Conservation (phyloP, 1,284 basidiomycete genomes). For the Ustilago nuda region DNA sequence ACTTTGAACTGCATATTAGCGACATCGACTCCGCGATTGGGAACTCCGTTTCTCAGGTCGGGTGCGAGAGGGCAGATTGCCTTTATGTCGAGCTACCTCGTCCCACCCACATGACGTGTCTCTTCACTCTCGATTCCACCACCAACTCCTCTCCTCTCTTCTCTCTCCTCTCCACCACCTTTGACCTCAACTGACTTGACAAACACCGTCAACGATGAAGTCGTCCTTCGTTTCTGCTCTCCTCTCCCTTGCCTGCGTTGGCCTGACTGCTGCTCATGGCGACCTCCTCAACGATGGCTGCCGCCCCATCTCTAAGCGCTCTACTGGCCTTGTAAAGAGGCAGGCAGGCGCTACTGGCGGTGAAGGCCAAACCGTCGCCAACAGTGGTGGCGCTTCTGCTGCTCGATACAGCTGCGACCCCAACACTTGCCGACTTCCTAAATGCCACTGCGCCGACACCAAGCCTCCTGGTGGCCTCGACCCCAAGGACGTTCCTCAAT, state of each 20-base stretch:
- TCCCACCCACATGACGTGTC: no score
- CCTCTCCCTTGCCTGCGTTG: conserved; percentile 30
- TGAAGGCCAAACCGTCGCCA: conserved; percentile 45
- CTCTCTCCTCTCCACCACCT: neutral
- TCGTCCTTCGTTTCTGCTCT: conserved; percentile 23
- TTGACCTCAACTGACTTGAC: neutral
- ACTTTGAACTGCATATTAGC: neutral
- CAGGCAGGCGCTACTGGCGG: conserved; percentile 38
- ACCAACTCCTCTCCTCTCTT: neutral
- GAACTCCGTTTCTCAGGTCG: no score
- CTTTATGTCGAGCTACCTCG: no score
- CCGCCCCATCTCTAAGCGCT: conserved; percentile 40
- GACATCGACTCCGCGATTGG: neutral
- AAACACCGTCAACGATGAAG: conserved; percentile 25
- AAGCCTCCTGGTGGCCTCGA: conserved; percentile 62
- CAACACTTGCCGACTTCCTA: conserved; percentile 55
- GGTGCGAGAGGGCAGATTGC: no score
- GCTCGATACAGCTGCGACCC: conserved; percentile 62
- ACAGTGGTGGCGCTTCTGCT: conserved; percentile 53
- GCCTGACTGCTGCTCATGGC: conserved; percentile 35
- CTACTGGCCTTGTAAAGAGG: conserved; percentile 25
- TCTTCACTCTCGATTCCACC: neutral
- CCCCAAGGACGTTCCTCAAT: conserved; percentile 56
- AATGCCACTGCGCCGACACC: conserved; percentile 61
- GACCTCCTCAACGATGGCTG: conserved; percentile 48